A percentile compares a stretch with the other conserved stretches of the same genome.
phyloP scores from a whole-genome alignment of 305 asterid species.

The Fraxinus velutina region DNA sequence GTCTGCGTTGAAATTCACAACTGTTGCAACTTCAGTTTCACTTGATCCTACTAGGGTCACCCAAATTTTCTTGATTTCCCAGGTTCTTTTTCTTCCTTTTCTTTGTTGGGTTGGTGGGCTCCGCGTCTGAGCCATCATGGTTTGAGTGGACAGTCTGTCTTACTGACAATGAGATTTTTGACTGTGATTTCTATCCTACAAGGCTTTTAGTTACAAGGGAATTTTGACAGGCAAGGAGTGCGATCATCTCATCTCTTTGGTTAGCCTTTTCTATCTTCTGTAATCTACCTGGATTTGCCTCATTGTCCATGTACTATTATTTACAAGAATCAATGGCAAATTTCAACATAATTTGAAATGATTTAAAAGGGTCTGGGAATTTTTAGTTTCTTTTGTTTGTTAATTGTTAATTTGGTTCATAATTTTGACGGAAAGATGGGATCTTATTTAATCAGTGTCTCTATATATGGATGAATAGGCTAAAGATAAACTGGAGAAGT shows the following conservation, averaged over 20 bases:
- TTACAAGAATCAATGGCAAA: background rate
- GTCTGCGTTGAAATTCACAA: conserved; percentile 41
- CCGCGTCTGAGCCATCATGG: background rate
- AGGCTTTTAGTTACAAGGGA: conserved; percentile 68
- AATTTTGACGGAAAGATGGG: background rate
- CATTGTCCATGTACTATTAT: background rate
- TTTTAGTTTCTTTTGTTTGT: background rate
- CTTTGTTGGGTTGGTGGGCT: background rate
- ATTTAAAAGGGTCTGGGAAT: background rate
- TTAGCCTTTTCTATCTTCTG: conserved; percentile 28
- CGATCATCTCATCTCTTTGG: conserved; percentile 72
- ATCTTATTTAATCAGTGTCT: conserved; percentile 2
- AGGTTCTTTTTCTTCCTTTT: conserved; percentile 40
- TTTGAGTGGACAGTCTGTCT: background rate
- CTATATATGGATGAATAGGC: conserved; percentile 52
- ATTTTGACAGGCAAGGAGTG: conserved; percentile 72
- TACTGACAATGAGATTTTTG: background rate
- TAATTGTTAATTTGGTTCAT: background rate
- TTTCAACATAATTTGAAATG: background rate
- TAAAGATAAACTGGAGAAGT: conserved; percentile 77
- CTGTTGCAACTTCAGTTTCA: conserved; percentile 41
- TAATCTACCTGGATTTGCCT: background rate
- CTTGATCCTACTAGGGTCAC: conserved; percentile 77
- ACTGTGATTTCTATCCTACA: conserved; percentile 27
- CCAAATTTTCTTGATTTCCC: conserved; percentile 75